Base-by-base conservation (phyloP, 805 yeast genomes). In the Cyberlindnera japonica region DNA sequence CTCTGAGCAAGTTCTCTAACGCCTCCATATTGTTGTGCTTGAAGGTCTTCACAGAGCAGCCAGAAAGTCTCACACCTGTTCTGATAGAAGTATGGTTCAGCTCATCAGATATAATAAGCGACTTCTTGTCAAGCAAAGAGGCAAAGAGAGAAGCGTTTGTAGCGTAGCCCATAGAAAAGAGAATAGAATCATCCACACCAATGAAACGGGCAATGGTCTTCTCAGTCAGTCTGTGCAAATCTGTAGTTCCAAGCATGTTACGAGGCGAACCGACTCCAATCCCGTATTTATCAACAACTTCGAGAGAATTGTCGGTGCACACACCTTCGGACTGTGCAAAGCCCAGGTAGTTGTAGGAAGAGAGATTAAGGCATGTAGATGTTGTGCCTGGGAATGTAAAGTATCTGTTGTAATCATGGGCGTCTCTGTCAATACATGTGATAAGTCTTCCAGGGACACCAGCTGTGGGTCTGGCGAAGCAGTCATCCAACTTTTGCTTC, bases 361-460 rank as follows among this genome's bases (percentile, higher is more conserved):
- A 80, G 41, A 93, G 72, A 59, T 93, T 93, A 49, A 93, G 70
- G 59, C 95, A 87, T 50, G 83, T 82, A 7, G 77, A 75, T 3
- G 84, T 74, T 12, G 80, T 71, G 10, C 97, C 96, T 27, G 87
- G 77, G 57, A 83, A 86, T 24, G 78, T 72, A 58, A 83, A 87
- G 40, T 77, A 71, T 28, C 71, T 70, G 58, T 79, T 79, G 54
- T 76, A 75, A 50, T 83, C 82, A 33, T 72, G 71, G n/a, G 89
- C 73, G 23, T 69, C 65, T 53, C 99, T 78, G 54, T 88, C 90
- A 54, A 83, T 81, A 54, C 95, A 82, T 43, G 80, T 76, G 53
- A 91, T 80, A 56, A 71, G 82, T 61, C 99, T 79, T 20, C 99
- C 99, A 1, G 99, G 98, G 16, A 91, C 98, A 37, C 97, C 98